Conservation (phyloP, 2,329 filamentous ascomycete species). For the Curvularia lunata region DNA sequence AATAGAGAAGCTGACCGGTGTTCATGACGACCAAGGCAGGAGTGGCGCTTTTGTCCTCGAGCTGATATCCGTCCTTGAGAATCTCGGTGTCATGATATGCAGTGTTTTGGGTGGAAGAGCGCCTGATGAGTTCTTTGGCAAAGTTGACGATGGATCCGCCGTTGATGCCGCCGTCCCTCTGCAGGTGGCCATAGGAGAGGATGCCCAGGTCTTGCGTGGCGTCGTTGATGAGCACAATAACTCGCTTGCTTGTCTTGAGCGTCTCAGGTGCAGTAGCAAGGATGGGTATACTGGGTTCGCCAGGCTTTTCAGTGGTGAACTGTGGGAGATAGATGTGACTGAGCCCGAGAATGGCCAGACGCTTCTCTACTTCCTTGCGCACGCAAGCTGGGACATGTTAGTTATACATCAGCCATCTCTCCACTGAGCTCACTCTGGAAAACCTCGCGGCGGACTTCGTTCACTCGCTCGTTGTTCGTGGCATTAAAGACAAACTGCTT, state of each 20-base stretch:
- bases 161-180: slow-evolving; percentile 69
- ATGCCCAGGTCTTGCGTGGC: slow-evolving; percentile 78
- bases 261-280: slow-evolving; percentile 62
- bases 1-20: slow-evolving; percentile 78
- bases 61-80: slow-evolving; percentile 28
- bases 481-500: slow-evolving; percentile 77
- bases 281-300: slow-evolving; percentile 69
- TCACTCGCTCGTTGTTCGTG: slow-evolving; percentile 76
- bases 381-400: slow-evolving; percentile 62
- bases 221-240: slow-evolving; percentile 80
- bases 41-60: slow-evolving; percentile 26
- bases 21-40: slow-evolving; percentile 78
- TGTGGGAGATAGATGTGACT: slow-evolving; percentile 67
- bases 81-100: slow-evolving; percentile 18
- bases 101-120: slow-evolving; percentile 14
- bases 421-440: slow-evolving; percentile 66
- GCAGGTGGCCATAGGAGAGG: slow-evolving; percentile 71
- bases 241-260: slow-evolving; percentile 63
- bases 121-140: slow-evolving; percentile 56
- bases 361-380: slow-evolving; percentile 64
- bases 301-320: slow-evolving; percentile 49
- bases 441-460: slow-evolving; percentile 71
- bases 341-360: slow-evolving; percentile 68
- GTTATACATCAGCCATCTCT: not conserved
- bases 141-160: slow-evolving; percentile 74